A percentile compares a stretch with the other conserved stretches of the same genome.
Evolutionary conservation across 2,329 filamentous ascomycete genomes (phyloP).

Genomic region (Penicillium expansum): DNA sequence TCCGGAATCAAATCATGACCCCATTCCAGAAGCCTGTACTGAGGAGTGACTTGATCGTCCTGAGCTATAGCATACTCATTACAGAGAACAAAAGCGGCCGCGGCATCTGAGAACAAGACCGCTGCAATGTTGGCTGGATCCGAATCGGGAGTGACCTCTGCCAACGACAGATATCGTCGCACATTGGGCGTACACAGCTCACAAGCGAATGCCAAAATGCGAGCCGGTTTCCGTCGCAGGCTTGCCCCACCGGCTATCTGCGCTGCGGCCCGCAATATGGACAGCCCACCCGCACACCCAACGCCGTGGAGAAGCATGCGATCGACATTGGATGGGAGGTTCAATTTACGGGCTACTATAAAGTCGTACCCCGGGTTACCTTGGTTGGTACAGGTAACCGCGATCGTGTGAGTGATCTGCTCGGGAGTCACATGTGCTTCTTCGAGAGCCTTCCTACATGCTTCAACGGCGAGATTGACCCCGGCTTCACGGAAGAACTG

Average conservation of each 20-base stretch:
- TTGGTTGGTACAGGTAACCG: conserved; percentile 67
- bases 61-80: not conserved
- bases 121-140: not conserved
- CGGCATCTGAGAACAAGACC: conserved; percentile 3
- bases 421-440: not conserved
- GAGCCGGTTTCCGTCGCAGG: conserved; percentile 58
- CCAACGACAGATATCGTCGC: not conserved
- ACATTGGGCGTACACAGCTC: conserved; percentile 17
- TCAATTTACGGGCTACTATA: conserved; percentile 59
- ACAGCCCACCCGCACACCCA: conserved; percentile 64
- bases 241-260: conserved; percentile 64
- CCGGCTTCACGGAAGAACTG: not conserved
- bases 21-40: not conserved
- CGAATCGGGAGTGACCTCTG: not conserved
- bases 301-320: conserved; percentile 65
- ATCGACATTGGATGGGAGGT: conserved; percentile 58
- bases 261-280: conserved; percentile 61
- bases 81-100: not conserved
- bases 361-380: conserved; percentile 69
- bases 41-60: not conserved
- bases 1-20: not conserved
- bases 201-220: conserved; percentile 61
- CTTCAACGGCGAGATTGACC: not conserved
- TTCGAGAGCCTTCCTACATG: not conserved
- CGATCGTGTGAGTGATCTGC: conserved; percentile 63